phyloP scores from a whole-genome alignment of 495 filamentous ascomycete genomes.

The Aspergillus panamensis region DNA sequence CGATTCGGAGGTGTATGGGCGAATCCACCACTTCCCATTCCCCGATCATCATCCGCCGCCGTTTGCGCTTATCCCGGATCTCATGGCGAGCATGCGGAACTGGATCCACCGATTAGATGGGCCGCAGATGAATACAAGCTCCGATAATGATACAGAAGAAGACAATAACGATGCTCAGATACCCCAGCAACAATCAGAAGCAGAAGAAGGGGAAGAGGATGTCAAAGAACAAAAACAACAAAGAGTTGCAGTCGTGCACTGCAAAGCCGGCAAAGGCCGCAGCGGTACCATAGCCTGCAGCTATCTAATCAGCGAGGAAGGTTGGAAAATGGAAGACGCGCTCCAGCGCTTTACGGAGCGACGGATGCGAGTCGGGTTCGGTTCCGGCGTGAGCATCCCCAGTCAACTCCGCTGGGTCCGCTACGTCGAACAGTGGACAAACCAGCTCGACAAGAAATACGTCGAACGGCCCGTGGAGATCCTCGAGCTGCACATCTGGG shows the following conservation, averaged over 20 bases:
- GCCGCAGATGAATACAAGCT: conserved; percentile 9
- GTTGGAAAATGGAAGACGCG: conserved; percentile 77
- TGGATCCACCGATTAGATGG: conserved; percentile 64
- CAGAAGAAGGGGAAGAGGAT: neutral
- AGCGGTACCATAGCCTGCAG: conserved; percentile 85
- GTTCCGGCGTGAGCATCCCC: conserved; percentile 86
- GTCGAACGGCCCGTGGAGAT: conserved; percentile 82
- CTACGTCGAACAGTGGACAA: conserved; percentile 89
- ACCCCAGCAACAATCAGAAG: neutral
- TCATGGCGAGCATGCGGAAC: conserved; percentile 86
- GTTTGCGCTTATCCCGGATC: conserved; percentile 78
- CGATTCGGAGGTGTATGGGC: conserved; percentile 77
- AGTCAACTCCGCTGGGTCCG: conserved; percentile 83
- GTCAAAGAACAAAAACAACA: conserved; percentile 26
- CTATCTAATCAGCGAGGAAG: conserved; percentile 87
- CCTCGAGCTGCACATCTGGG: conserved; percentile 86
- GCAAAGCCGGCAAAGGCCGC: conserved; percentile 94
- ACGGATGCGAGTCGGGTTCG: conserved; percentile 85
- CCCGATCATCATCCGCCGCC: conserved; percentile 97
- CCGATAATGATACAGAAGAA: neutral
- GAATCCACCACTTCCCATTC: conserved; percentile 88
- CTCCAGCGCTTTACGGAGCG: conserved; percentile 78
- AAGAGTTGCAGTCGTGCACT: conserved; percentile 89
- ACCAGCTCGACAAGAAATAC: conserved; percentile 67
- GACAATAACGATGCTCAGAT: neutral